Evolutionary conservation across 2,329 filamentous ascomycete genomes (phyloP).

Genomic region (Fusarium sublunatum): DNA sequence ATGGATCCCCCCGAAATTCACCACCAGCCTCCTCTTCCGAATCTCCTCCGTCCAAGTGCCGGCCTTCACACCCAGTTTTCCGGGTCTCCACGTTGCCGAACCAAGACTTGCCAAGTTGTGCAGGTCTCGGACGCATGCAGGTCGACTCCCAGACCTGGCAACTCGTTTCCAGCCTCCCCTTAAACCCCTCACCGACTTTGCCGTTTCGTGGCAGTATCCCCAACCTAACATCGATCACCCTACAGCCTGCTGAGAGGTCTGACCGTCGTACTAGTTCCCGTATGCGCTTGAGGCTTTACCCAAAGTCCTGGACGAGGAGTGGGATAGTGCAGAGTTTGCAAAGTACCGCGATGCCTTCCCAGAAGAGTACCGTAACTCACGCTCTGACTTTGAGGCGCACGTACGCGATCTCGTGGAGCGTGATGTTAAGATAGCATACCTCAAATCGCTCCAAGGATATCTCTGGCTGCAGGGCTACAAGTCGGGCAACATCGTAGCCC

Average conservation of each 20-base stretch:
- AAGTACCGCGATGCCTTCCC: slow-evolving; percentile 79
- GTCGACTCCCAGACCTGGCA: slow-evolving; percentile 23
- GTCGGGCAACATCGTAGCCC: slow-evolving; percentile 75
- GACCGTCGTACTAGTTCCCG: slow-evolving; percentile 69
- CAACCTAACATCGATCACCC: slow-evolving; percentile 25
- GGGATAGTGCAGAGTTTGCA: slow-evolving; percentile 72
- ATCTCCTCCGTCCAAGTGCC: slow-evolving; percentile 28
- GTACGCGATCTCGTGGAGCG: slow-evolving; percentile 75
- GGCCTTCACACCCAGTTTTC: slow-evolving; percentile 29
- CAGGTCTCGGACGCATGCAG: slow-evolving; percentile 38
- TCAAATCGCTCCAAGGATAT: slow-evolving; percentile 83
- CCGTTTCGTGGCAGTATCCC: slow-evolving; percentile 17
- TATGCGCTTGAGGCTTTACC: slow-evolving; percentile 78
- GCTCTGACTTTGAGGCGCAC: slow-evolving; percentile 71
- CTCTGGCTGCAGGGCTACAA: slow-evolving; percentile 81
- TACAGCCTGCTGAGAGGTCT: slow-evolving; percentile 32
- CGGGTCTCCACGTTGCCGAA: slow-evolving; percentile 30
- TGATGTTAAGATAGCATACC: slow-evolving; percentile 80
- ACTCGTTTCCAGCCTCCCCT: slow-evolving; percentile 27
- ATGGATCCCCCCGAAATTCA: slow-evolving; percentile 24
- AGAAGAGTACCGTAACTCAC: slow-evolving; percentile 67
- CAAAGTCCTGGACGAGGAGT: slow-evolving; percentile 70
- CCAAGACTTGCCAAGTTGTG: slow-evolving; percentile 34
- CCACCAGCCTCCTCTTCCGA: slow-evolving; percentile 39
- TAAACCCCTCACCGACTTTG: slow-evolving; percentile 44